Evolutionary conservation across 805 yeast species (phyloP), one percentile per base, ranked within the genome.

Genomic region (Candida vaughaniae): DNA sequence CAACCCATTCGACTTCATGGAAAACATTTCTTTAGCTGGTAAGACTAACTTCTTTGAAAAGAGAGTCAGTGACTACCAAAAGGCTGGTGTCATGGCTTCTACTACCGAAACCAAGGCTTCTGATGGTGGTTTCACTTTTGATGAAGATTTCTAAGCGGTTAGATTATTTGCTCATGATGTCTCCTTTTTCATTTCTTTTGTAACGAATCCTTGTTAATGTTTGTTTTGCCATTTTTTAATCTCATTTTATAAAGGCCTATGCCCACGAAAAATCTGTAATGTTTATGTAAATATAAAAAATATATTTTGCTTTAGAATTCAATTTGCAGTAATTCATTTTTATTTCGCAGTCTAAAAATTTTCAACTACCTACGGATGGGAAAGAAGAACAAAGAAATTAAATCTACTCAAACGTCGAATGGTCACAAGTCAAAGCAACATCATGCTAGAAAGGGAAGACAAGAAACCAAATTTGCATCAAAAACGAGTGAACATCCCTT

Each of bases 1-100:
- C 47, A 91, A 91, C 65, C 99, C 99, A 64, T 91, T 91, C 63
- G 99, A 91, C 67, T 91, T 91, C 62, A 91, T 91, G 99, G 99
- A 91, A 75, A 91, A 93, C 75, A 91, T 91, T 57, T 91, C 98
- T 6, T 79, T 91, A 53, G 95, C 97, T 42, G 99, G 99, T 69
- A 91, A 91, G 80, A 91, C 99, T 55, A 91, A 93, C 76, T 91
- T 91, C 80, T 91, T 91, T 61, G 99, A 91, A 77, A 91, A 91
- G 80, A 85, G 99, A 72, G 99, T 91, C 41, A 85, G 95, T 41
- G 99, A 91, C 69, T 91, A 91, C 72, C 99, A 91, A 73, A 93
- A 91, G 74, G 98, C 99, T 41, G 98, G 99, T 74, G 99, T 91
- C 57, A 91, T 91, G 93, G 91, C 95, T 49, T 38, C 43, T 12